A percentile compares a stretch with the other conserved stretches of the same genome.
Evolutionary conservation across 352 stramenopile genomes (phyloP).

Genomic region (Pythium sp.): DNA sequence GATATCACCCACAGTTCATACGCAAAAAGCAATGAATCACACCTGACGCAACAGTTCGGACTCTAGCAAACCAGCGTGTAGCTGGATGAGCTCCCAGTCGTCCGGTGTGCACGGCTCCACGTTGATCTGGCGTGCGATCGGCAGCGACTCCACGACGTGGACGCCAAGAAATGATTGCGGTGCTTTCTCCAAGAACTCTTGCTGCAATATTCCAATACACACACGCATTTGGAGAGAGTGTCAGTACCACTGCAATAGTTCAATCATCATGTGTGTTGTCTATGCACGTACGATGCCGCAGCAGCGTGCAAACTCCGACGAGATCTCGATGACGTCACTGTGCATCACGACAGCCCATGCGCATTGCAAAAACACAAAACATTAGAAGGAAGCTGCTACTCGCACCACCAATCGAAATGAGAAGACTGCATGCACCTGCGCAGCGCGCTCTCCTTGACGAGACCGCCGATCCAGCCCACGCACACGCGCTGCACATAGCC

Average conservation of each 20-base stretch:
- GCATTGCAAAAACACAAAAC: not conserved
- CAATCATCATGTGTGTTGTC: not conserved
- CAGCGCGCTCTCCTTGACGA: slow-evolving; percentile 44
- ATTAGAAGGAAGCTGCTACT: not conserved
- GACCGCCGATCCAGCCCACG: slow-evolving; percentile 62
- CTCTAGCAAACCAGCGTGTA: slow-evolving; percentile 82
- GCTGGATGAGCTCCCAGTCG: slow-evolving; percentile 90
- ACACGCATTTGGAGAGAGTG: not conserved
- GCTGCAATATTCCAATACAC: slow-evolving; percentile 22
- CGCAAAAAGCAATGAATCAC: not conserved
- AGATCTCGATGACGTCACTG: slow-evolving; percentile 84
- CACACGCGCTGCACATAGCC: slow-evolving; percentile 76
- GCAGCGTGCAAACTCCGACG: slow-evolving; percentile 77
- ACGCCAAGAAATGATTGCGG: slow-evolving; percentile 67
- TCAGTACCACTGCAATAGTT: not conserved
- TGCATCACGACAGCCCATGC: not conserved
- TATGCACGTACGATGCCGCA: slow-evolving; percentile 60
- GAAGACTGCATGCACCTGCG: slow-evolving; percentile 34
- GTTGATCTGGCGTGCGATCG: slow-evolving; percentile 68
- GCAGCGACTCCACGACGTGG: slow-evolving; percentile 67
- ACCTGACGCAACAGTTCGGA: slow-evolving; percentile 83
- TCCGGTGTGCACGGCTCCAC: slow-evolving; percentile 84
- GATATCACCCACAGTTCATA: not conserved
- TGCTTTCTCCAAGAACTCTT: slow-evolving; percentile 54
- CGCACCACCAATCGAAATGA: not conserved